phyloP scores from a whole-genome alignment of 805 yeast species.

The Zygoascus bituminiphila region DNA sequence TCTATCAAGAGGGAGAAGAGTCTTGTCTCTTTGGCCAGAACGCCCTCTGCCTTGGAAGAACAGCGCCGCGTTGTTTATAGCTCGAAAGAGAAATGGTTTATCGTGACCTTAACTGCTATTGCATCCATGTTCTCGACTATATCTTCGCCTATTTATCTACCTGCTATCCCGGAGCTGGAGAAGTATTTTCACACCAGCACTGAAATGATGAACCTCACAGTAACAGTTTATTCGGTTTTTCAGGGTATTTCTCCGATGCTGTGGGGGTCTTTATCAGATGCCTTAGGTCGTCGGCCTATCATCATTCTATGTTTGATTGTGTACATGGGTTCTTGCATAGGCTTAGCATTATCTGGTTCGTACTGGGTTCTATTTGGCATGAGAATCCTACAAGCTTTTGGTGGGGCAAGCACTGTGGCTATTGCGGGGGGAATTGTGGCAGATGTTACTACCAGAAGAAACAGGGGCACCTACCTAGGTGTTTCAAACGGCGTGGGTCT shows the following conservation, averaged over 20 bases:
- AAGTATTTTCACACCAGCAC: slow-evolving; percentile 46
- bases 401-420: slow-evolving; percentile 68
- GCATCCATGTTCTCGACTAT: slow-evolving; percentile 61
- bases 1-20: neutral
- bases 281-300: slow-evolving; percentile 64
- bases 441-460: slow-evolving; percentile 55
- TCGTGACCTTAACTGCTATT: slow-evolving; percentile 10
- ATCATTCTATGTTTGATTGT: slow-evolving; percentile 45
- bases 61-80: neutral
- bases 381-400: slow-evolving; percentile 70
- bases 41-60: neutral
- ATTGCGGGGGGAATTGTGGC: slow-evolving; percentile 64
- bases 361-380: slow-evolving; percentile 58
- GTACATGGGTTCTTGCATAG: slow-evolving; percentile 56
- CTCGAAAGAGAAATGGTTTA: slow-evolving; percentile 1
- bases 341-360: slow-evolving; percentile 48
- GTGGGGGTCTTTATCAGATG: slow-evolving; percentile 61
- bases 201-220: slow-evolving; percentile 56
- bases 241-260: slow-evolving; percentile 74
- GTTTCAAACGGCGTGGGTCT: slow-evolving; percentile 54
- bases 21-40: neutral
- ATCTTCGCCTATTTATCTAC: slow-evolving; percentile 73
- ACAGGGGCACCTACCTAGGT: slow-evolving; percentile 68
- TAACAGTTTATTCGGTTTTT: slow-evolving; percentile 64
- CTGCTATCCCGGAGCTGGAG: slow-evolving; percentile 57